A percentile compares a stretch with the other conserved stretches of the same genome.
These are phyloP conservation scores for Melanopsichium pennsylvanicum DNA, from an alignment of 1,284 basidiomycete genomes.

Conservation along the genomic window DNA sequence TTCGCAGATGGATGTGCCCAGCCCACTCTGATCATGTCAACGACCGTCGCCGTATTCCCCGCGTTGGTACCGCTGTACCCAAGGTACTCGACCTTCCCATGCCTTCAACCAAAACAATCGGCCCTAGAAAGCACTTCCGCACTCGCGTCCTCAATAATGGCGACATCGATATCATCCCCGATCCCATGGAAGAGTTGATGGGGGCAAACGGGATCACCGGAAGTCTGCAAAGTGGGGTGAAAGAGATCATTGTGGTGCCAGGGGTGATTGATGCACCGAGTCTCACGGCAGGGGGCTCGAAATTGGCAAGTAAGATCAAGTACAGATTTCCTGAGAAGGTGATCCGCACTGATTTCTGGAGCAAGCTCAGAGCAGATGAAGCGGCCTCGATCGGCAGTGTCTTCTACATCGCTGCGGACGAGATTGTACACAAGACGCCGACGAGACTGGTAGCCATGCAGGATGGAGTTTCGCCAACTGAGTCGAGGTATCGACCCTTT, in stretches of 20 bases:
- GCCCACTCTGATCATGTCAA: constrained; percentile 85
- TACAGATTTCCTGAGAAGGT: constrained; percentile 93
- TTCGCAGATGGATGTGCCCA: constrained; percentile 98
- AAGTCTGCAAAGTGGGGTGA: constrained; percentile 35
- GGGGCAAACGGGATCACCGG: constrained; percentile 32
- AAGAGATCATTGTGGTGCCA: constrained; percentile 67
- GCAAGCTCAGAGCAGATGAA: constrained; percentile 30
- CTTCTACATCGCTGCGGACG: constrained; percentile 39
- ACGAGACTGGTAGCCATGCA: constrained; percentile 16
- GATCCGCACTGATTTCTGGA: constrained; percentile 94
- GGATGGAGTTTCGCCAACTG: constrained; percentile 1
- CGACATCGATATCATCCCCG: constrained; percentile 83
- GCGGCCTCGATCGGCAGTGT: constrained; percentile 33
- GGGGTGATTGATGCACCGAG: constrained; percentile 34
- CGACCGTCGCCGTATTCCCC: constrained; percentile 52
- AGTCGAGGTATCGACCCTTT: constrained; percentile 34
- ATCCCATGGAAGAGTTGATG: constrained; percentile 63
- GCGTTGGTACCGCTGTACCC: constrained; percentile 30
- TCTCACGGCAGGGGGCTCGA: constrained; percentile 63
- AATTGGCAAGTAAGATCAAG: constrained; percentile 70
- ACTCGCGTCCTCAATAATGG: constrained; percentile 84
- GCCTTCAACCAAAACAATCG: constrained; percentile 56
- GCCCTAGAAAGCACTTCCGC: constrained; percentile 74
- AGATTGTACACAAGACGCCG: constrained; percentile 13
- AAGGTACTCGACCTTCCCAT: constrained; percentile 43